A percentile compares a stretch with the other conserved stretches of the same genome.
Conservation (phyloP, 306 rosid species). For the Bauhinia variegata region DNA sequence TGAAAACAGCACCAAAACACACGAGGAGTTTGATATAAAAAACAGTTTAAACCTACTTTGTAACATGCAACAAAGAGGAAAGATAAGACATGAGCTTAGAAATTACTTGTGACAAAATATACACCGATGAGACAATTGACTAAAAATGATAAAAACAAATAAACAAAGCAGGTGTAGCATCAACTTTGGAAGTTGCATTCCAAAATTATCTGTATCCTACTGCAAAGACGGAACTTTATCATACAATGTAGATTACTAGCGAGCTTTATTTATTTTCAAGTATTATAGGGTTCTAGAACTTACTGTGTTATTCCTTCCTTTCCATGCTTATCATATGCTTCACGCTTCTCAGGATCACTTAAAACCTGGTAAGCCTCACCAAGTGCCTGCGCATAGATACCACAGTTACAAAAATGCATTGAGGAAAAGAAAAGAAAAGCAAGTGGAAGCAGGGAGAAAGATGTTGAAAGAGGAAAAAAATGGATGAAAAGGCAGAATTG, state of each 20-base stretch:
- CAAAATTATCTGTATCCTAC: conserved; percentile 16
- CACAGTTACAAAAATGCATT: conserved; percentile 29
- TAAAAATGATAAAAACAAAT: conserved; percentile 9
- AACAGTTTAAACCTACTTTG: conserved; percentile 2
- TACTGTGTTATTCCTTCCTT: conserved; percentile 78
- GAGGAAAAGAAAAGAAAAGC: not conserved
- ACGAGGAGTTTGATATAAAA: not conserved
- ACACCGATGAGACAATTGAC: not conserved
- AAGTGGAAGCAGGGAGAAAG: not conserved
- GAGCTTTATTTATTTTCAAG: conserved; percentile 18
- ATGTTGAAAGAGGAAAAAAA: not conserved
- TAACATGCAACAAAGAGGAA: conserved; percentile 3
- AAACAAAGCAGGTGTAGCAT: conserved; percentile 19
- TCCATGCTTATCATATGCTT: conserved; percentile 81
- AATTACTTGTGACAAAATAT: not conserved
- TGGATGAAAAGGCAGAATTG: conserved; percentile 15
- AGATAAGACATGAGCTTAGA: not conserved
- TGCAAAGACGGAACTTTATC: conserved; percentile 18
- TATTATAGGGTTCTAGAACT: conserved; percentile 47
- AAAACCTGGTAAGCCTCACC: conserved; percentile 99
- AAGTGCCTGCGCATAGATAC: conserved; percentile 59
- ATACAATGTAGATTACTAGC: conserved; percentile 16
- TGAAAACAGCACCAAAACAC: conserved; percentile 12
- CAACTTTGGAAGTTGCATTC: conserved; percentile 14
- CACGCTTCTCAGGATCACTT: conserved; percentile 93